Evolutionary conservation across 169 alveolate genomes (phyloP), one percentile per base, ranked within the genome.

Genomic region (Cryptosporidium andersoni): DNA sequence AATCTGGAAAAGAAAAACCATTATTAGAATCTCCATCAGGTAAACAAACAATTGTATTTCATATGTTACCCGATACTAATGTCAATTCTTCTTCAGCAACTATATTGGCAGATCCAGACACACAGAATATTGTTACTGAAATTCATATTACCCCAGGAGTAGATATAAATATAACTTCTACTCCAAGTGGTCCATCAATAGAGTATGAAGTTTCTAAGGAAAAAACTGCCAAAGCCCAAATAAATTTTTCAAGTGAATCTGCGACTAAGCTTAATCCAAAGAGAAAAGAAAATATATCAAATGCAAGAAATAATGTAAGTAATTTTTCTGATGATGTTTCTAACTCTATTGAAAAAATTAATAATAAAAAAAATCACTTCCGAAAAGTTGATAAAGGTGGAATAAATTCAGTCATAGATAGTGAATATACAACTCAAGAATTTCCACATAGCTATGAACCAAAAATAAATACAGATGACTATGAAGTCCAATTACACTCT

Each of bases 161-260:
- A 14, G 85, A 74, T 56, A 74, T 74, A 36, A 74, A 74, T 74
- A 68, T 74, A 3, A 74, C 47, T 11, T 74, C 85, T 43, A 74
- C 85, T 45, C 85, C 85, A 56, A 58, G 60, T 12, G 85, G 85
- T n/a, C 85, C 85, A 25, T 66, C 85, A 58, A 74, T 74, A 16
- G 85, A 74, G 45, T 74, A 74, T 58, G 85, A 74, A 58, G 48
- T 74, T 42, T 74, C 85, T 6, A 63, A 68, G n/a, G 85, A 68
- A 3, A 74, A 68, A 58, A 74, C 55, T 60, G 67, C 85, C 64
- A 74, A 74, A 60, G 85, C 85, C 36, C 85, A 74, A 2, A 74
- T 74, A 47, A 74, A 74, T 42, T 74, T 74, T 48, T 58, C 85
- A 5, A 56, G 51, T 2, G 60, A 45, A 43, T 43, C 85, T 3